These are phyloP conservation scores for Phytophthora pluvialis DNA, from an alignment of 352 stramenopile species.

Conservation along the genomic window DNA sequence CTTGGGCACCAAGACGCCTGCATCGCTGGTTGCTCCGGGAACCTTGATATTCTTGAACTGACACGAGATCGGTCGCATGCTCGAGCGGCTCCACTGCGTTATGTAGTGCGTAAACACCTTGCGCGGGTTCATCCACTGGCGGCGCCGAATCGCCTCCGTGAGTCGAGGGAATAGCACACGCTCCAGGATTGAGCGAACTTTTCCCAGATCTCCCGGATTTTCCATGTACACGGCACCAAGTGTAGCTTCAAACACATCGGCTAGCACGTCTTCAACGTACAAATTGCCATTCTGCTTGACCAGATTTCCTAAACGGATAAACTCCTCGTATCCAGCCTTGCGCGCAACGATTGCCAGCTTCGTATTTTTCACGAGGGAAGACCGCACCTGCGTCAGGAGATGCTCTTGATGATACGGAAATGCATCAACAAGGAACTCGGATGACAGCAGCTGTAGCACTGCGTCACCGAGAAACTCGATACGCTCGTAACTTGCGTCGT, in stretches of 20 bases:
- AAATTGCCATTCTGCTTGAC: slow-evolving; percentile 67
- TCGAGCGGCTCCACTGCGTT: slow-evolving; percentile 51
- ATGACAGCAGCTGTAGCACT: slow-evolving; percentile 83
- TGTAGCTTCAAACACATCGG: slow-evolving; percentile 81
- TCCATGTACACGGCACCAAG: slow-evolving; percentile 83
- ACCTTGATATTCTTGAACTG: slow-evolving; percentile 60
- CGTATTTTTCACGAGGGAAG: slow-evolving; percentile 87
- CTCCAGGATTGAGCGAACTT: slow-evolving; percentile 73
- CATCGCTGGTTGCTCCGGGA: slow-evolving; percentile 1
- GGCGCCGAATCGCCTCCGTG: slow-evolving; percentile 72
- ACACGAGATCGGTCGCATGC: slow-evolving; percentile 42
- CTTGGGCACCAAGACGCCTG: slow-evolving; percentile 38
- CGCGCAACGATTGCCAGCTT: slow-evolving; percentile 69
- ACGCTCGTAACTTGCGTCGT: slow-evolving; percentile 80
- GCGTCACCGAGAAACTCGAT: slow-evolving; percentile 89
- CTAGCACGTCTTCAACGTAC: slow-evolving; percentile 80
- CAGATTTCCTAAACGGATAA: slow-evolving; percentile 71
- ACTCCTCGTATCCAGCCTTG: slow-evolving; percentile 68
- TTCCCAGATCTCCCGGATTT: slow-evolving; percentile 57
- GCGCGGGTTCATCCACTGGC: slow-evolving; percentile 85
- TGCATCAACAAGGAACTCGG: slow-evolving; percentile 77
- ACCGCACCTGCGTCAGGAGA: slow-evolving; percentile 78
- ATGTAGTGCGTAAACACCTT: slow-evolving; percentile 78
- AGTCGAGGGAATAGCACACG: slow-evolving; percentile 68
- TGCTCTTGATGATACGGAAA: slow-evolving; percentile 87